Evolutionary conservation across 75 land plant genomes (phyloP), one percentile per base, ranked within the genome.

Genomic region (Larix kaempferi): DNA sequence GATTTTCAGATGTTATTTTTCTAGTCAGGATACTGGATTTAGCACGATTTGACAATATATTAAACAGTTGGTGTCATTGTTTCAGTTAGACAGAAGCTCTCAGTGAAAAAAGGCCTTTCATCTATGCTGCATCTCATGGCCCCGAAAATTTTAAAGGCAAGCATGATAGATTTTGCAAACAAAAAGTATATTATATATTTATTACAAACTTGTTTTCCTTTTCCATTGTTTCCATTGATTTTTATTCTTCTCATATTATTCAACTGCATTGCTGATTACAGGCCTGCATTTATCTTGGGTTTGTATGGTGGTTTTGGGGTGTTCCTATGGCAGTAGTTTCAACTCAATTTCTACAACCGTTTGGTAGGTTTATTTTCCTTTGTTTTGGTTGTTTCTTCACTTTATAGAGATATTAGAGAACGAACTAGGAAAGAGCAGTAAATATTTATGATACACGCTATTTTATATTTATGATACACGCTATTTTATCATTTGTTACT

Each of bases 301-400:
- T 84, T 35, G 81, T 13, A 54, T 80, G 79, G 66, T 60, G 75
- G 73, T 86, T 80, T 16, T 84, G 86, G 86, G 55, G 75, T 59
- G 13, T 26, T 44, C 83, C 82, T 33, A 75, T 86, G 3, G 76
- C 80, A 29, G 64, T 41, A 33, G 67, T 86, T 78, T 80, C 88
- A 54, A 25, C 65, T 26, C 75, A 78, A 57, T 73, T 78, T 12
- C 17, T 86, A 41, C 82, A 80, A 26, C 88, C 88, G 5, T 77
- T 86, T 76, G 88, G 88, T 86, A 78, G 26, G 78, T 29, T 59
- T 33, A 27, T 64, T 52, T 79, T 55, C 33, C 59, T 35, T 49
- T 49, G 5, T 80, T 39, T 3, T 57, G n/a, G 4, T 56, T 6
- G 12, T 49, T 2, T 49, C 54, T 49, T 49, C 54, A 49, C 54